Evolutionary conservation across 2,329 filamentous ascomycete genomes (phyloP), one percentile per base, ranked within the genome.

Genomic region (Cladobotryum mycophilum): DNA sequence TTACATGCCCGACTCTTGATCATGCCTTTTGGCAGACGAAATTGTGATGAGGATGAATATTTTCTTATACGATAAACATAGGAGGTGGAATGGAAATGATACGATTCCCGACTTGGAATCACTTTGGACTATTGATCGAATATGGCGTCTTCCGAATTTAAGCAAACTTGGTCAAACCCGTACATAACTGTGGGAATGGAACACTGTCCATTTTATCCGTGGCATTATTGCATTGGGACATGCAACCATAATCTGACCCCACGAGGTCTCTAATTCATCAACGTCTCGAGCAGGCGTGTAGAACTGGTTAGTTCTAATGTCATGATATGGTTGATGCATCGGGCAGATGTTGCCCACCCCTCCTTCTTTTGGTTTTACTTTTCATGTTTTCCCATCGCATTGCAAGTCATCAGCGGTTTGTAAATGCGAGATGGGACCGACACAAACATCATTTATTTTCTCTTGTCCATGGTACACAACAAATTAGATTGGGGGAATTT

Each of bases 171-270:
- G 53, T 56, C 57, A 52, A 57, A 57, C 58, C 58, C 54, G 65
- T 66, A 69, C 63, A 70, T 67, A 67, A 56, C 60, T 22, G 62
- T 64, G 60, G 56, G 59, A 61, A 59, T 54, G 60, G 59, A 60
- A 61, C 57, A 62, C 60, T 60, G 49, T 59, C 56, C 54, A 58
- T 55, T 33, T 58, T 53, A 63, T 69, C 67, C 71, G 67, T 73
- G 69, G 68, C 72, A 72, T 71, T 72, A 71, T 68, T 71, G 72
- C 73, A 75, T 75, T 69, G 68, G 68, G 68, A 30, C 6, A 8
- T 8, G 25, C 25, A 30, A 6, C 9, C 25, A 30, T 30, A 7
- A 30, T 8, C 25, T 30, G 25, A 30, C 25, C 9, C 6, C 25
- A 11, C 8, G 4, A 30, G 25, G 25, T 30, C 25, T 30, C 25